Percentiles rank a stretch among this genome's conserved stretches.
Conservation (phyloP, 2,329 filamentous ascomycete genomes). For the Epichloe uncinata region DNA sequence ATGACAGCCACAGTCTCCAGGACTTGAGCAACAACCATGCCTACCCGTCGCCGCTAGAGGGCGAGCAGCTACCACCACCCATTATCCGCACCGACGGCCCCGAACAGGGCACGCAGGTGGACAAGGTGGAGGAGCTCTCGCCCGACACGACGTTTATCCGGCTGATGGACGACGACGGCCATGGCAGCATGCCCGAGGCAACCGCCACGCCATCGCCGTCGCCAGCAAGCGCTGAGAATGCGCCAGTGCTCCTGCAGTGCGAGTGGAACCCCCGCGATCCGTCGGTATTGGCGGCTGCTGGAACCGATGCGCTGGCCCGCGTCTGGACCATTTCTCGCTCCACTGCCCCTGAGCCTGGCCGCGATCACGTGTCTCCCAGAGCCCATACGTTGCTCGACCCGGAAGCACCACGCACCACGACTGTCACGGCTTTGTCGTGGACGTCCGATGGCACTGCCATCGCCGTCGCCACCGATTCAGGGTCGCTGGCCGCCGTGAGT, state of each 20-base stretch:
- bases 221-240: slow-evolving; percentile 31
- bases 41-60: slow-evolving; percentile 51
- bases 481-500: slow-evolving; percentile 36
- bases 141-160: slow-evolving; percentile 48
- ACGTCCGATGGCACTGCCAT: slow-evolving; percentile 41
- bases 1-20: slow-evolving; percentile 14
- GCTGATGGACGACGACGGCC: slow-evolving; percentile 30
- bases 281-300: slow-evolving; percentile 52
- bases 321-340: slow-evolving; percentile 51
- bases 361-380: slow-evolving; percentile 27
- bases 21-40: slow-evolving; percentile 36
- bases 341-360: slow-evolving; percentile 27
- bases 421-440: slow-evolving; percentile 48
- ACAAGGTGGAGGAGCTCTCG: slow-evolving; percentile 48
- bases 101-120: slow-evolving; percentile 50
- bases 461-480: slow-evolving; percentile 44
- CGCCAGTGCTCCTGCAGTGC: slow-evolving; percentile 52
- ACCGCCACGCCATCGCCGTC: slow-evolving; percentile 22
- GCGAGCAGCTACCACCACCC: slow-evolving; percentile 40
- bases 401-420: slow-evolving; percentile 36
- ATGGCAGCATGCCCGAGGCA: slow-evolving; percentile 18
- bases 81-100: slow-evolving; percentile 45
- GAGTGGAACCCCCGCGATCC: slow-evolving; percentile 55
- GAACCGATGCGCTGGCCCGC: slow-evolving; percentile 56
- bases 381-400: slow-evolving; percentile 36